Evolutionary conservation across 768 basidiomycete genomes (phyloP).

Genomic region (Macrolepiota albuminosa): DNA sequence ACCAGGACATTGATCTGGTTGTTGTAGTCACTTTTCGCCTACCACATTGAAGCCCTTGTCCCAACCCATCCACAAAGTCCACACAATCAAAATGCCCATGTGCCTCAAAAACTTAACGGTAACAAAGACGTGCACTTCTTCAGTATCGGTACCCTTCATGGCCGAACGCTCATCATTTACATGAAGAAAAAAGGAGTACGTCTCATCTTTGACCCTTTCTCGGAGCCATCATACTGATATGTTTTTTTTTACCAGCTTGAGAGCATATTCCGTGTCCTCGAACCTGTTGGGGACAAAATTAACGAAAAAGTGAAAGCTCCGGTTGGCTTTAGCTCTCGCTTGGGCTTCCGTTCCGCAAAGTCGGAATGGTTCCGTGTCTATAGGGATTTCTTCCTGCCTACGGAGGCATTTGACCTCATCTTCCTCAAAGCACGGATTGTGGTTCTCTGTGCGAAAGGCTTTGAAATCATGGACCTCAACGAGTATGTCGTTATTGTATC

Average conservation of each 20-base stretch:
- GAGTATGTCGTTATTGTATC: conserved; percentile 52
- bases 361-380: conserved; percentile 96
- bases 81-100: conserved; percentile 52
- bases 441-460: conserved; percentile 89
- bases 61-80: conserved; percentile 73
- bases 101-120: conserved; percentile 87
- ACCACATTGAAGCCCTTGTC: conserved; percentile 94
- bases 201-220: background rate
- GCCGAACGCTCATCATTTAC: conserved; percentile 87
- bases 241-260: conserved; percentile 46
- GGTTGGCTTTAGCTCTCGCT: conserved; percentile 64
- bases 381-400: conserved; percentile 90
- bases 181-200: conserved; percentile 90
- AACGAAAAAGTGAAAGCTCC: conserved; percentile 72
- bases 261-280: conserved; percentile 95
- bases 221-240: background rate
- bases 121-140: conserved; percentile 95
- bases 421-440: conserved; percentile 94
- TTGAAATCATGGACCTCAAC: conserved; percentile 95
- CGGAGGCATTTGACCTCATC: conserved; percentile 84
- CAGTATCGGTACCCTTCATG: conserved; percentile 82
- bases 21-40: conserved; percentile 77
- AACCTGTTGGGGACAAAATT: conserved; percentile 90
- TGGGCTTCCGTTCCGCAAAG: conserved; percentile 73
- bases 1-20: background rate